Evolutionary conservation across 495 filamentous ascomycete genomes (phyloP), one percentile per base, ranked within the genome.

Genomic region (Neurospora sp.): DNA sequence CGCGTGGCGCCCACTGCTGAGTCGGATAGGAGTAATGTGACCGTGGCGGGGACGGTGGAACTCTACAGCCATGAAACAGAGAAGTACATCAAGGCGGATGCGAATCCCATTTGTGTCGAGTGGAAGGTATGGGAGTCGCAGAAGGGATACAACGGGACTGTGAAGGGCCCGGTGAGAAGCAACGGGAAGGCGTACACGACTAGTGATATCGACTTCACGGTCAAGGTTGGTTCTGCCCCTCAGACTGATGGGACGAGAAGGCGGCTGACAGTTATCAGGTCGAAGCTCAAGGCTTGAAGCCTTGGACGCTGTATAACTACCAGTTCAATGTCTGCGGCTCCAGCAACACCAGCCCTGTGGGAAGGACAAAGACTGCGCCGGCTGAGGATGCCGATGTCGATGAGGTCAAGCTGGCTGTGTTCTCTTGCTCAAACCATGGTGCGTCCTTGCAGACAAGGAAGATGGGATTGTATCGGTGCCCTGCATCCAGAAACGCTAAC

Each of bases 201-300:
- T 69, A 88, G 86, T 8, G 90, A 92, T 78, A 85, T 91, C 41
- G 90, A 92, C 73, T 92, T 87, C 73, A 92, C 90, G 10, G 84
- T 91, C 69, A 91, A 92, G 81, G 86, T 18, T 12, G 54, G 11
- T 62, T 70, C 23, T 70, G 23, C 39, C 1, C 5, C 9, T 23
- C 8, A 5, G 35, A 48, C 16, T n/a, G 54, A 8, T 31, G 12
- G 59, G 3, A 14, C 14, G 5, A 23, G 70, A 10, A 40, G 12
- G 42, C 27, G 11, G 69, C 70, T 80, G 42, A 80, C 71, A 41
- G 31, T 9, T 6, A 87, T 82, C 8, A 62, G 54, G 85, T 92
- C 39, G 89, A 91, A 80, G 89, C 89, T 8, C 81, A 78, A 70
- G 85, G 83, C 20, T 77, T 91, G 27, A 82, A 85, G 74, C 82